Conservation (phyloP, 2,329 filamentous ascomycete species). For the Beauveria brongniartii region DNA sequence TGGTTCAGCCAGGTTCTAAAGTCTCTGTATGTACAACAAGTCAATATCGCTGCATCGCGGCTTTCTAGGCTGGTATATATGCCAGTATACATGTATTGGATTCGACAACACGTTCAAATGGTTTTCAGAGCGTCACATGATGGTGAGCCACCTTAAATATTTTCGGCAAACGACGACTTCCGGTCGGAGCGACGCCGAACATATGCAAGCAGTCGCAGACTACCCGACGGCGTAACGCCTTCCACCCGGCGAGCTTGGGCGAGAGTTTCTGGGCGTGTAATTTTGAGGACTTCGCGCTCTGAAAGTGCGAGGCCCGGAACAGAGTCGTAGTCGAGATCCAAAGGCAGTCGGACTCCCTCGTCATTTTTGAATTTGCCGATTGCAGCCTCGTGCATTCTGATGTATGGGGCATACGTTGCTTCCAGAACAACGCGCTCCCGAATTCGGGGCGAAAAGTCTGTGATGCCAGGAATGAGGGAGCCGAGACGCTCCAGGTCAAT, state of each 20-base stretch:
- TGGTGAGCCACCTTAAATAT: neutral
- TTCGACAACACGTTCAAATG: neutral
- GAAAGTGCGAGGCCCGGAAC: constrained; percentile 71
- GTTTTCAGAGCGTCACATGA: neutral
- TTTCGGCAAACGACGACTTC: neutral
- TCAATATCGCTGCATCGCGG: neutral
- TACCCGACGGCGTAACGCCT: constrained; percentile 59
- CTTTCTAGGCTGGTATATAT: neutral
- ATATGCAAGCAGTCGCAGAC: constrained; percentile 52
- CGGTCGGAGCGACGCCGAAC: constrained; percentile 33
- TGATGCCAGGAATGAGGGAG: constrained; percentile 47
- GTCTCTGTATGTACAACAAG: neutral
- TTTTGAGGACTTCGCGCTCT: constrained; percentile 63
- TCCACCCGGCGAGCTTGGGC: constrained; percentile 85
- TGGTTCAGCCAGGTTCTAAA: neutral
- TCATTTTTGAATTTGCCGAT: constrained; percentile 65
- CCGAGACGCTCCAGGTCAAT: constrained; percentile 46
- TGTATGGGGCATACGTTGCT: constrained; percentile 79
- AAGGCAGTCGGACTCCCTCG: constrained; percentile 64
- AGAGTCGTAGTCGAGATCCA: constrained; percentile 65
- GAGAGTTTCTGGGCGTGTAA: constrained; percentile 71
- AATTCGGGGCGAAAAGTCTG: constrained; percentile 48
- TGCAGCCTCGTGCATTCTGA: constrained; percentile 60
- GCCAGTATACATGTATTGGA: neutral
- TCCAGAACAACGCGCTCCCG: constrained; percentile 69